Evolutionary conservation across 73 alveolate species (phyloP), one percentile per base, ranked within the genome.

Genomic region (Paramecium pentaurelia): DNA sequence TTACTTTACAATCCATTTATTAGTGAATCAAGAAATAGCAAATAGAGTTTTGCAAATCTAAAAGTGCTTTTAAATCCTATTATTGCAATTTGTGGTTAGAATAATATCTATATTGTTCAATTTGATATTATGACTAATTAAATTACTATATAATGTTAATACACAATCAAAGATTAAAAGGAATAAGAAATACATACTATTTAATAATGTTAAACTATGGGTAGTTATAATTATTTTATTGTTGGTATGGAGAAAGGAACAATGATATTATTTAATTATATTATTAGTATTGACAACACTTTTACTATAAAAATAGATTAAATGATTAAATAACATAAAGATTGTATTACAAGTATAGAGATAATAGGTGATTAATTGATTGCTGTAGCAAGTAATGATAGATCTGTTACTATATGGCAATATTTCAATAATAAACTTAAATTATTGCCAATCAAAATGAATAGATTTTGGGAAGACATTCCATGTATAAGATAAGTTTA

Each of bases 391-490:
- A 42, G 90, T 77, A 77, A 77, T 77, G 90, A 77, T 77, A 36
- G 90, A n/a, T 77, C 90, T 14, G 27, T 77, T 12, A 28, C 73
- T 12, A 20, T 77, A 8, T 77, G 90, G 90, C 18, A 38, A 16
- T 77, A 6, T 8, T n/a, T 20, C 22, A 77, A 77, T 45, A 45
- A 38, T 42, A 77, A 77, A 22, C 42, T 42, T 9, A 77, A 77
- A 5, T 77, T 77, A 42, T 77, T 77, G 22, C 68, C 68, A 9
- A 77, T 45, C 0, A 77, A 77, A 77, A 6, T 77, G 7, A 77
- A 77, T 40, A 77, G 90, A 45, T 77, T 77, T 18, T 77, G 75
- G 75, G 90, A 77, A 38, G 90, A 77, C 32, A 77, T 77, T 28
- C 40, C 90, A 8, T 42, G 90, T 40, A 77, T 77, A 28, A 11